phyloP scores from a whole-genome alignment of 352 stramenopile species.

The Pythium pyrilobum region DNA sequence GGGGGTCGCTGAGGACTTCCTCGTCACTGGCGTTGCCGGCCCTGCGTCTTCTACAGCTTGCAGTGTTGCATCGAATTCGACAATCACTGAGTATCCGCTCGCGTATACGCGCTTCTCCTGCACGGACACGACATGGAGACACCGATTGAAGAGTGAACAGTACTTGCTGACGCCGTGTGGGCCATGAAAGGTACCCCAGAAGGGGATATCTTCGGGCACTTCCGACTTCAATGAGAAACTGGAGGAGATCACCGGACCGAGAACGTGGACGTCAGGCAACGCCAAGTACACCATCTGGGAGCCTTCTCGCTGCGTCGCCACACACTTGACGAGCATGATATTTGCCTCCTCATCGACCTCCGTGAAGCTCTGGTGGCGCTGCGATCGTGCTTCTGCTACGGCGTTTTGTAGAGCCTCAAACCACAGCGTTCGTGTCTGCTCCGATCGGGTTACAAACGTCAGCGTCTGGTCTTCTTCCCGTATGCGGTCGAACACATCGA shows the following conservation, averaged over 20 bases:
- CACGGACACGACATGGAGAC: slow-evolving; percentile 47
- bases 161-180: slow-evolving; percentile 64
- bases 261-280: slow-evolving; percentile 52
- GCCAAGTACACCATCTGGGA: slow-evolving; percentile 38
- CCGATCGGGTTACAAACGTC: slow-evolving; percentile 67
- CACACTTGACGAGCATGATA: slow-evolving; percentile 52
- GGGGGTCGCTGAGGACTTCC: background rate
- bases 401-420: slow-evolving; percentile 54
- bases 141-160: slow-evolving; percentile 58
- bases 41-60: slow-evolving; percentile 28
- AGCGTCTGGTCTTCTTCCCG: slow-evolving; percentile 69
- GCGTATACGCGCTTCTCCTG: slow-evolving; percentile 62
- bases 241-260: slow-evolving; percentile 46
- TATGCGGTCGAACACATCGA: slow-evolving; percentile 70
- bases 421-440: slow-evolving; percentile 48
- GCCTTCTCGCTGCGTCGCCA: slow-evolving; percentile 45
- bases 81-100: slow-evolving; percentile 70
- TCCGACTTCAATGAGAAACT: slow-evolving; percentile 76
- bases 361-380: slow-evolving; percentile 42
- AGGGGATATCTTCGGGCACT: slow-evolving; percentile 72
- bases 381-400: slow-evolving; percentile 35
- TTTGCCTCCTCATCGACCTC: slow-evolving; percentile 61
- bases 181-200: slow-evolving; percentile 73
- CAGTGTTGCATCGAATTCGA: slow-evolving; percentile 71
- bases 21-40: slow-evolving; percentile 5